Evolutionary conservation across 2,329 filamentous ascomycete genomes (phyloP), one percentile per base, ranked within the genome.

Genomic region (Pseudocercospora ulei): DNA sequence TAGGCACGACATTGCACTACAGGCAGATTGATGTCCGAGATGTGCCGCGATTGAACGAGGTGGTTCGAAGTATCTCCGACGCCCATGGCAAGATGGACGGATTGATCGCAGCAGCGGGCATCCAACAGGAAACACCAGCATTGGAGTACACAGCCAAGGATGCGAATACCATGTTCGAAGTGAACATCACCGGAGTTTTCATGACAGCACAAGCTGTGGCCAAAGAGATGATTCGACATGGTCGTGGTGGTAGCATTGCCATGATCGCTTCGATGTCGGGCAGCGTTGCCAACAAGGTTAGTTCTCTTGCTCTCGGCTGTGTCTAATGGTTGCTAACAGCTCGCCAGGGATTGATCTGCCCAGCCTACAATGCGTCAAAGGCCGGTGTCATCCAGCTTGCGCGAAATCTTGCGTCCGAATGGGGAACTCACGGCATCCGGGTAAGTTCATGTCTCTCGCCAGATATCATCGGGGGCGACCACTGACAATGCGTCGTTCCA

Each of bases 61-160:
- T 82, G 36, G 69, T 92, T 31, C 68, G 72, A 48, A 68, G 65
- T 7, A 90, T 94, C 48, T 82, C 76, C 9, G 68, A 76, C 35
- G 64, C 72, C 43, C 74, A 85, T 48, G 80, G 80, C 4, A 74
- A 80, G 9, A 63, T 94, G 45, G 84, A 93, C 56, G 86, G 86
- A 0, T 65, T 93, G 39, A 75, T 94, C 31, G 78, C 78, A 0
- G 78, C 78, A 0, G 80, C 79, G 0, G 79, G 77, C 1, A 82
- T 85, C 53, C 83, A 93, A 63, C 81, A 92, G 62, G 84, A 92
- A 64, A 85, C 77, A 0, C 65, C 82, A 0, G 85, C 87, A 1
- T 67, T 94, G 38, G 84, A 93, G 33, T 92, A 93, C 58, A 67
- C 68, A 1, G 65, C 69, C 36, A 69, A 75, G 55, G 73, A 78